Evolutionary conservation across 176 grass and related monocot species (phyloP), one percentile per base, ranked within the genome.

Genomic region (Puccinellia tenuiflora): DNA sequence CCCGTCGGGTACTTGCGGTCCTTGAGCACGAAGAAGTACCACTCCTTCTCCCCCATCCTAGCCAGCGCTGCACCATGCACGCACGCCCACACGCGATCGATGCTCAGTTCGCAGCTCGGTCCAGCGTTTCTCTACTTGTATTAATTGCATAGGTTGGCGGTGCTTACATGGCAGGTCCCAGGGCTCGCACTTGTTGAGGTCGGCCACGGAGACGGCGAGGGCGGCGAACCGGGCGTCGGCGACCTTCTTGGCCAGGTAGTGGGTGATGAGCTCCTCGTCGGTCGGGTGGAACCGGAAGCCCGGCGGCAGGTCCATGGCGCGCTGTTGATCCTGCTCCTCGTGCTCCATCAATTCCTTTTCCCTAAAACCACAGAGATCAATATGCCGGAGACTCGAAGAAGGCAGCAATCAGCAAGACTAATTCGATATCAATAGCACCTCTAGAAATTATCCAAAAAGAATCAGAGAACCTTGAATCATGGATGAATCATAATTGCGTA

Each of bases 1-100:
- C 93, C 93, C 61, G 90, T 92, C 43, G 93, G 93, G 68, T 96
- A 96, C 86, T 96, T 96, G 28, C 93, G 82, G 75, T 96, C 93
- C 78, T 87, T 90, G 80, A 90, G 79, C 59, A 90, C 92, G 86
- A 96, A 96, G 76, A 96, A 92, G 86, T 96, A 96, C 93, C 93
- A 96, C 85, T 92, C 93, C 86, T 90, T 90, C 84, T 92, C 93
- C 73, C 93, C 93, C 80, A 96, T 92, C 80, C 66, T 88, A 33
- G 90, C 90, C 80, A 79, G 85, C 68, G 75, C 93, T 96, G 73
- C 75, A n/a, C n/a, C n/a, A 48, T 20, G 22, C 5, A 38, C 51
- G 29, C 28, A 30, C 1, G 38, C 33, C 5, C 33, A 34, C 33
- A 34, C 33, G 33, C 33, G 3, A n/a, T n/a, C n/a, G n/a, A 3